Conservation (phyloP, 305 asterid genomes). For the Stenogyne calaminthoides region DNA sequence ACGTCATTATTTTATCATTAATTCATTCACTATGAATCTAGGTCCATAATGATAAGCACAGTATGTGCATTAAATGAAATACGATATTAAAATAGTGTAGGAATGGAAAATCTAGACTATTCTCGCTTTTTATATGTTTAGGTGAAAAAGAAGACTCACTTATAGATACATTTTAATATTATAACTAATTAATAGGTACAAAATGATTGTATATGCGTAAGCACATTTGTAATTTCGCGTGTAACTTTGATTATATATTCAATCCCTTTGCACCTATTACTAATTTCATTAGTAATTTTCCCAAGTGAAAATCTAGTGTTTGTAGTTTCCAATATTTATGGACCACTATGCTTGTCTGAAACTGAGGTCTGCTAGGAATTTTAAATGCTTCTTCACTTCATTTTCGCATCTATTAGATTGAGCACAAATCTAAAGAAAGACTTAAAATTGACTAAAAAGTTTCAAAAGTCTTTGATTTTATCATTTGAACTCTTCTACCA, state of each 20-base stretch:
- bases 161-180: no score
- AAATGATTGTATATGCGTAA: no score
- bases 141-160: no score
- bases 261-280: no score
- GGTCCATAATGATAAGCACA: background rate
- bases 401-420: background rate
- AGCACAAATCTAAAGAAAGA: conserved; percentile 14
- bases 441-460: conserved; percentile 17
- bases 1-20: no score
- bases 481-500: conserved; percentile 19
- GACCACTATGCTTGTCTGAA: background rate
- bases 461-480: conserved; percentile 21
- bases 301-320: background rate
- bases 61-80: background rate
- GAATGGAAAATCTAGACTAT: background rate
- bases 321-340: background rate
- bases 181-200: no score
- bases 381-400: conserved; percentile 6
- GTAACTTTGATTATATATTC: no score
- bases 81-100: no score
- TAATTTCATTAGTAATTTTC: no score
- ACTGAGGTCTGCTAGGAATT: background rate
- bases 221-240: no score
- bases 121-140: background rate
- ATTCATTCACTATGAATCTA: no score